Evolutionary conservation across 106 monocot species (phyloP).

Genomic region (Apostasia shenzhenica): DNA sequence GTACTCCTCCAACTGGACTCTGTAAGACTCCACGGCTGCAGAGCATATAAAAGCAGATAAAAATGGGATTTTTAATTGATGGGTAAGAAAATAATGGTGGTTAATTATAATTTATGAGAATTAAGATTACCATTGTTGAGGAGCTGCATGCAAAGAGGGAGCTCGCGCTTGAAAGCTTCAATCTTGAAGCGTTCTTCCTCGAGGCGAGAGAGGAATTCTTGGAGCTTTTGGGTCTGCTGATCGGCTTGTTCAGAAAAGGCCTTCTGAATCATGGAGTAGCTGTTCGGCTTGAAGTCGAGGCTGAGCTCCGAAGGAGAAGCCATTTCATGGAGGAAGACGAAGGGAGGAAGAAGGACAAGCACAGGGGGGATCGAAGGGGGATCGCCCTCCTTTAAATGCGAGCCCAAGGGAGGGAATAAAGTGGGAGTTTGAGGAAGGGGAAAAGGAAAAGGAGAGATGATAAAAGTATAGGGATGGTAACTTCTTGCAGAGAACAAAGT

Average conservation of each 20-base stretch:
- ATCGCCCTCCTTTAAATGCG: constrained; percentile 36
- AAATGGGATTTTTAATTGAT: no score
- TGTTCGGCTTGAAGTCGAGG: constrained; percentile 62
- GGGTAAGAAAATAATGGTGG: background rate
- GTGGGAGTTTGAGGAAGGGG: constrained; percentile 23
- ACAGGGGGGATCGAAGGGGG: constrained; percentile 33
- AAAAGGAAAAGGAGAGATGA: constrained; percentile 36
- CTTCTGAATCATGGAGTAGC: constrained; percentile 2
- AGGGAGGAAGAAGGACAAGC: background rate
- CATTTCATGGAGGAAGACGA: constrained; percentile 17
- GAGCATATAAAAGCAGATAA: background rate
- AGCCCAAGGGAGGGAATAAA: constrained; percentile 45
- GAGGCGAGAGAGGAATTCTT: constrained; percentile 68
- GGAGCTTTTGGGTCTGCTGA: constrained; percentile 33
- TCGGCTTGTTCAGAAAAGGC: constrained; percentile 8
- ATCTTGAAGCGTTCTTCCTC: constrained; percentile 88
- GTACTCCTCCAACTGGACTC: constrained; percentile 42
- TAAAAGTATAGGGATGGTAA: constrained; percentile 51
- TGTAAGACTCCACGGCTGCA: constrained; percentile 73
- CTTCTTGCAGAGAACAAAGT: constrained; percentile 76
- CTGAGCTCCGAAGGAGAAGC: constrained; percentile 58
- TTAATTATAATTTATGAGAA: background rate
- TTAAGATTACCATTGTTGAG: constrained; percentile 68
- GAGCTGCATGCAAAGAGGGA: constrained; percentile 92
- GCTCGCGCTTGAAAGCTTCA: constrained; percentile 90